Evolutionary conservation across 2,329 filamentous ascomycete genomes (phyloP), one percentile per base, ranked within the genome.

Genomic region (Paraphoma sp.): DNA sequence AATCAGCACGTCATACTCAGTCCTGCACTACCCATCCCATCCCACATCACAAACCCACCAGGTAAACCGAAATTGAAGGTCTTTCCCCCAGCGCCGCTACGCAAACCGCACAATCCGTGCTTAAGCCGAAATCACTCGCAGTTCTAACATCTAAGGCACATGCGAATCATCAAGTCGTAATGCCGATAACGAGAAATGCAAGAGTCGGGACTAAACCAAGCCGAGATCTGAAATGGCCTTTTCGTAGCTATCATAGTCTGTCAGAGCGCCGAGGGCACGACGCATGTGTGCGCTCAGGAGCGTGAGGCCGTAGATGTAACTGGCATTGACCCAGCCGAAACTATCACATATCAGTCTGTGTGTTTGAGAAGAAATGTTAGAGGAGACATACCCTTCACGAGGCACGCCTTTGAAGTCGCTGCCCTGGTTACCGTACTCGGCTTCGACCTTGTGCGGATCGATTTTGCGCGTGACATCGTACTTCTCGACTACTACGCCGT

Each of bases 281-380:
- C 89, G 88, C 87, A 95, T 93, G 78, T 97, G 92, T 31, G 91
- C 90, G 68, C 91, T 93, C 57, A 97, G 84, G 65, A 97, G 91
- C 64, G 93, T 89, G 58, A 98, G 83, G 41, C 94, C 95, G 72
- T 96, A 96, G 54, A 98, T 91, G 75, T 96, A 99, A 75, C 93
- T 97, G 70, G 95, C 94, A 74, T 99, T 99, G 71, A 98, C 95
- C 95, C 95, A 99, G 50, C 94, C 95, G 73, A 99, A 99, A 55
- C 94, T 97, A 52, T 10, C 16, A 6, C 3, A 2, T 17, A 53
- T 78, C 68, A 78, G 74, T 54, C 57, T 44, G 33, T 6, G 16
- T 49, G 3, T 9, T 8, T 8, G 47, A 16, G 18, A 31, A 16
- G 12, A 16, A 40, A 6, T 1, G 8, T 6, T 1, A 9, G 1